Evolutionary conservation across 768 basidiomycete species (phyloP).

Genomic region (Mycena indigotica): DNA sequence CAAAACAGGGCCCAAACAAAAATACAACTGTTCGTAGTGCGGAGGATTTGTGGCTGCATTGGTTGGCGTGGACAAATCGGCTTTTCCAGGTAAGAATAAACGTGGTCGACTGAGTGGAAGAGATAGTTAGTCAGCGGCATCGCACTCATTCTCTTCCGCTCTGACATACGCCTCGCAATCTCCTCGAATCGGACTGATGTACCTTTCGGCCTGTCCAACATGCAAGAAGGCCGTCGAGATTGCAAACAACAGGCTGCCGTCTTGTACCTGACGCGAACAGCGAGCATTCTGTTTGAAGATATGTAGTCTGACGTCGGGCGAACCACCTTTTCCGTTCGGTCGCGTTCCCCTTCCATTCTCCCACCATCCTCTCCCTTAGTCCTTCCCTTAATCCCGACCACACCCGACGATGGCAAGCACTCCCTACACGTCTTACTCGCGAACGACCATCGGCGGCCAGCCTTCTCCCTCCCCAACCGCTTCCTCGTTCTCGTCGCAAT

Average conservation of each 20-base stretch:
- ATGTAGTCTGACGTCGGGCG: neutral
- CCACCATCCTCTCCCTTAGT: neutral
- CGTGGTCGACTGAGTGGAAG: no score
- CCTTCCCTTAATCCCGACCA: neutral
- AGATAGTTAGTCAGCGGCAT: no score
- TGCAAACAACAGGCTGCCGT: neutral
- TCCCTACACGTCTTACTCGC: neutral
- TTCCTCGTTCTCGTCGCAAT: neutral
- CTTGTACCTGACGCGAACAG: conserved; percentile 2
- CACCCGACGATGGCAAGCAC: neutral
- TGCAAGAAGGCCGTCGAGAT: neutral
- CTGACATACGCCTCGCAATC: conserved; percentile 1
- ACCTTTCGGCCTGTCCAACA: neutral
- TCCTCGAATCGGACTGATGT: conserved; percentile 1
- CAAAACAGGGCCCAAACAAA: no score
- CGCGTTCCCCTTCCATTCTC: neutral
- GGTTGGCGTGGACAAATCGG: no score
- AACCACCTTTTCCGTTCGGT: neutral
- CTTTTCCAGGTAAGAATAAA: no score
- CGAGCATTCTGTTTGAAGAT: neutral
- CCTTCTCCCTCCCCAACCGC: neutral
- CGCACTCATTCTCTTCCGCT: neutral
- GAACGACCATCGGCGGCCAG: conserved; percentile 6
- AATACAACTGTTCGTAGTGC: no score
- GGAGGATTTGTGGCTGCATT: no score